Conservation (phyloP, 805 yeast genomes). For the Starmerella powellii region DNA sequence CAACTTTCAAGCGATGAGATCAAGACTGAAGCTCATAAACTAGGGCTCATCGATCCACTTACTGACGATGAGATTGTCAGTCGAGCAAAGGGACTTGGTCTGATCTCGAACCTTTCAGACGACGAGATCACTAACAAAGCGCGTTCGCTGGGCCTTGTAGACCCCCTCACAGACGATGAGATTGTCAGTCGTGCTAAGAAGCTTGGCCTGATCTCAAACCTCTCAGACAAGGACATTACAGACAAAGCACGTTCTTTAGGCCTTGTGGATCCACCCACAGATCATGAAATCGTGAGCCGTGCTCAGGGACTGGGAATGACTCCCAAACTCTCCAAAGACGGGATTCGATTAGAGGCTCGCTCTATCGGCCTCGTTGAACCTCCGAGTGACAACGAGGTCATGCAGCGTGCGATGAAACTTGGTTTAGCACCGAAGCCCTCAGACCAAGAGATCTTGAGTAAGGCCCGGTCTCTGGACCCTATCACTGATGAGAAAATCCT, state of each 20-base stretch:
- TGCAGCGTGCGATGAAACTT: background rate
- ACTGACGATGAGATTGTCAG: conserved; percentile 8
- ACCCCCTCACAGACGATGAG: background rate
- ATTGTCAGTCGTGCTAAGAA: background rate
- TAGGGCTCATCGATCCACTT: conserved; percentile 19
- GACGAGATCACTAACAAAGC: conserved; percentile 16
- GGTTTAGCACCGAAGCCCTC: too few relatives aligned
- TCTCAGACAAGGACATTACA: conserved; percentile 3
- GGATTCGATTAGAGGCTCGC: too few relatives aligned
- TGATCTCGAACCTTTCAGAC: conserved; percentile 4
- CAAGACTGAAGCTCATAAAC: conserved; percentile 13
- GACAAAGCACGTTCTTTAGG: conserved; percentile 18
- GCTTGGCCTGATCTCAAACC: conserved; percentile 10
- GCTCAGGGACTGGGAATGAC: conserved; percentile 8
- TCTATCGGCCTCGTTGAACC: background rate
- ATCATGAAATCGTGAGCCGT: background rate
- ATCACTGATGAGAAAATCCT: too few relatives aligned
- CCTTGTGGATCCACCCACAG: conserved; percentile 13
- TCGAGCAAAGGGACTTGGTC: conserved; percentile 5
- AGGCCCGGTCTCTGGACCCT: too few relatives aligned
- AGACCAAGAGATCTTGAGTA: too few relatives aligned
- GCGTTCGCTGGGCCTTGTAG: conserved; percentile 18
- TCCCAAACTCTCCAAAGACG: too few relatives aligned
- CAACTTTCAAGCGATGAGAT: conserved; percentile 17
- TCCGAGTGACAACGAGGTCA: background rate